phyloP scores from a whole-genome alignment of 176 grass and related monocot genomes.

The Puya raimondii region DNA sequence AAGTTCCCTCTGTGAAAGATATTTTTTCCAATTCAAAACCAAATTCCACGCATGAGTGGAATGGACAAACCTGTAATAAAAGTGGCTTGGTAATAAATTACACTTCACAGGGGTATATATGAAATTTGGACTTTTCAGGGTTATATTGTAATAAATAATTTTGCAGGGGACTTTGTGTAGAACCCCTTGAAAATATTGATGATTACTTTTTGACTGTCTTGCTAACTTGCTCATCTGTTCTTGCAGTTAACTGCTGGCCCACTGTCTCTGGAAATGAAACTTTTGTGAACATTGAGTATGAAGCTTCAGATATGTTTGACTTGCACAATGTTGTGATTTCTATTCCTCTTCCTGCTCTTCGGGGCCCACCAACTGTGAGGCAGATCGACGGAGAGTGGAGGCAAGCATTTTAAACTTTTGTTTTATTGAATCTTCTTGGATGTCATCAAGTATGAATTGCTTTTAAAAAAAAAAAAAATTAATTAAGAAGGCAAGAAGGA shows the following conservation, averaged over 20 bases:
- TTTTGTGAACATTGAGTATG: slow-evolving; percentile 73
- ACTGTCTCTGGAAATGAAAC: slow-evolving; percentile 51
- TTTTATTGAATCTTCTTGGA: slow-evolving; percentile 15
- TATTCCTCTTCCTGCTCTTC: slow-evolving; percentile 69
- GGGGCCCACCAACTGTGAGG: slow-evolving; percentile 56
- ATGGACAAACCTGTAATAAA: background rate
- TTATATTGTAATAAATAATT: too few relatives aligned
- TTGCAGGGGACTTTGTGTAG: too few relatives aligned
- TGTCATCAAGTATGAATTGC: background rate
- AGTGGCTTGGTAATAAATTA: background rate
- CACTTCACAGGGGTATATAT: background rate
- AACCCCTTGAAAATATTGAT: too few relatives aligned
- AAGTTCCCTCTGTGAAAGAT: background rate
- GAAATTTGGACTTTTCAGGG: too few relatives aligned
- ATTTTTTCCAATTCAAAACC: background rate
- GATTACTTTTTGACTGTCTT: too few relatives aligned
- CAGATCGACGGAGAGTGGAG: slow-evolving; percentile 92
- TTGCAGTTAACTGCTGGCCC: slow-evolving; percentile 90
- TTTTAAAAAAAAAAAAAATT: background rate
- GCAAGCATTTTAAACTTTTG: slow-evolving; percentile 30
- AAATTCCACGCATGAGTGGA: too few relatives aligned
- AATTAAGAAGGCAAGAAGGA: background rate
- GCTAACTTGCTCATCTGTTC: background rate
- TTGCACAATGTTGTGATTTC: slow-evolving; percentile 78
- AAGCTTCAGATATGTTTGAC: slow-evolving; percentile 75